phyloP scores from a whole-genome alignment of 352 stramenopile species.

The Pythium brachiatum region DNA sequence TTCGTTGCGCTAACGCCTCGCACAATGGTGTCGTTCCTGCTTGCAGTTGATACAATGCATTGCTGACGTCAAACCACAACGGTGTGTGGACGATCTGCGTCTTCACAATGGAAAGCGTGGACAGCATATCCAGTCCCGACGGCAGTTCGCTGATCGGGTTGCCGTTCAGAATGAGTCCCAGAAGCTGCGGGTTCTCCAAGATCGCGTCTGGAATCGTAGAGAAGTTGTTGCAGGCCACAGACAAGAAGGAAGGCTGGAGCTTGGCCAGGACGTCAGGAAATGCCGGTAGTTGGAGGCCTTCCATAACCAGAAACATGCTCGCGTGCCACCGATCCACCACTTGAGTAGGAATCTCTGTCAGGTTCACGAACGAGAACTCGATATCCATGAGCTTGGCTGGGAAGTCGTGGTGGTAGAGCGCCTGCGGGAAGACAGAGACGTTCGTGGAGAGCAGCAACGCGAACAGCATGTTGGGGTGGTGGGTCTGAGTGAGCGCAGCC shows the following conservation, averaged over 20 bases:
- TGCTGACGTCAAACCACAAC: not conserved
- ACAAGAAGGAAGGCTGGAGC: conserved; percentile 10
- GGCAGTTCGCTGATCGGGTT: conserved; percentile 15
- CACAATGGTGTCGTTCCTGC: conserved; percentile 10
- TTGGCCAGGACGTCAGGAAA: not conserved
- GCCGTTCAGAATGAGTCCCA: not conserved
- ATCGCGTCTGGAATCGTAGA: not conserved
- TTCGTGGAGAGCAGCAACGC: conserved; percentile 15
- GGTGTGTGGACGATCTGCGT: not conserved
- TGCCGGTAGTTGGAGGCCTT: conserved; percentile 5
- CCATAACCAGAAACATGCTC: conserved; percentile 19
- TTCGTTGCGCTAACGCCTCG: not conserved
- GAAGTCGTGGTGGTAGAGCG: conserved; percentile 16
- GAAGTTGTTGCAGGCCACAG: conserved; percentile 23
- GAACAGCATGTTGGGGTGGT: conserved; percentile 15
- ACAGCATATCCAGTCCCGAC: too few species aligned
- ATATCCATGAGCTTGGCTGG: conserved; percentile 11
- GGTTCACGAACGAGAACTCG: conserved; percentile 13
- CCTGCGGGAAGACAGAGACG: conserved; percentile 9
- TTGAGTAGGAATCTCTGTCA: conserved; percentile 14
- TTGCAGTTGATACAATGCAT: not conserved
- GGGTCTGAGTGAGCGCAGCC: conserved; percentile 17
- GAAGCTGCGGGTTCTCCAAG: not conserved
- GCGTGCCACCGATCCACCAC: conserved; percentile 7
- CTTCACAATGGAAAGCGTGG: not conserved